Conservation (phyloP, 169 alveolate species). For the Cryptosporidium viatorum region DNA sequence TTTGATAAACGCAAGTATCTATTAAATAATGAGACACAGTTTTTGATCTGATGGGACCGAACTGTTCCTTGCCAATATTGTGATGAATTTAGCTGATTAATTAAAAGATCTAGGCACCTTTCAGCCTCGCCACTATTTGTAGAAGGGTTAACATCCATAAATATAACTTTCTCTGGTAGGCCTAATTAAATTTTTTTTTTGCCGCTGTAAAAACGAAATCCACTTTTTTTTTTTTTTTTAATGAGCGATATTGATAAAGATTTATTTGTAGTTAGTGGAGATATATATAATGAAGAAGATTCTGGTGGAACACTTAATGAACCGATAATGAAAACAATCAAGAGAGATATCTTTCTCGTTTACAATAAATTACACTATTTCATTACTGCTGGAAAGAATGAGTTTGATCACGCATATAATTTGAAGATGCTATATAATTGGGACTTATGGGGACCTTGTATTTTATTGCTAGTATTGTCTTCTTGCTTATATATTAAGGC, state of each 20-base stretch:
- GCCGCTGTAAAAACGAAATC: not conserved
- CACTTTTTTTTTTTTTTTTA: not conserved
- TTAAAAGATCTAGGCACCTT: constrained; percentile 55
- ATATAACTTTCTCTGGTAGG: not conserved
- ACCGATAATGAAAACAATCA: constrained; percentile 28
- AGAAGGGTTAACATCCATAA: constrained; percentile 66
- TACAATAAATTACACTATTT: constrained; percentile 40
- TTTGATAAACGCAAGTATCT: constrained; percentile 48
- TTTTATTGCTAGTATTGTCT: constrained; percentile 35
- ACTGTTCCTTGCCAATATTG: constrained; percentile 71
- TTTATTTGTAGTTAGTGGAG: constrained; percentile 19
- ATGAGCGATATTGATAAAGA: constrained; percentile 4
- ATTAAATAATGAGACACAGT: constrained; percentile 34
- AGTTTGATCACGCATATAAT: constrained; percentile 3
- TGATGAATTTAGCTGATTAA: constrained; percentile 50
- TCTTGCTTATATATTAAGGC: constrained; percentile 54
- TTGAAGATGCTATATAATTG: constrained; percentile 62
- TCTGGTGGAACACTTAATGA: constrained; percentile 51
- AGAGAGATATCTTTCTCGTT: constrained; percentile 22
- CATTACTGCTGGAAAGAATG: constrained; percentile 2
- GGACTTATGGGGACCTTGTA: constrained; percentile 76
- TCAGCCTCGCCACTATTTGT: constrained; percentile 70
- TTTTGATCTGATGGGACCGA: constrained; percentile 41
- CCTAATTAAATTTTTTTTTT: not conserved
- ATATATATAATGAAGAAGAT: not conserved